phyloP scores from a whole-genome alignment of 345 rosid species.

The Murraya koenigii region DNA sequence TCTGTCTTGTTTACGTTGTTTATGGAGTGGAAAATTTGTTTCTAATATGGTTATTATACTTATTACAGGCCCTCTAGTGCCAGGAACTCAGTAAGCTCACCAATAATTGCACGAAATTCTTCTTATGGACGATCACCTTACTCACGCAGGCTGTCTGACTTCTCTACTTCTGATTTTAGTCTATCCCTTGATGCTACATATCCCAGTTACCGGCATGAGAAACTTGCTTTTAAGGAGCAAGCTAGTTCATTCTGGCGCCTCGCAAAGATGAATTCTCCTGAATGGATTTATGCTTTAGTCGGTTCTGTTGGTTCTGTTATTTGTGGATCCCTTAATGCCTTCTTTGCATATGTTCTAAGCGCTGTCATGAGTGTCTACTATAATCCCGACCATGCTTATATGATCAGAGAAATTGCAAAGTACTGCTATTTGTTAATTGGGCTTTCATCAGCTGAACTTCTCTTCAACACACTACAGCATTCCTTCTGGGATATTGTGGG shows the following conservation, averaged over 20 bases:
- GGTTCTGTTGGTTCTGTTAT: constrained; percentile 89
- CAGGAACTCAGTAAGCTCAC: constrained; percentile 96
- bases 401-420: constrained; percentile 81
- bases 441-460: constrained; percentile 87
- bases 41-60: constrained; percentile 22
- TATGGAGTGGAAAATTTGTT: background rate
- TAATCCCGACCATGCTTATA: constrained; percentile 76
- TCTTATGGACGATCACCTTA: constrained; percentile 97
- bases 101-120: constrained; percentile 88
- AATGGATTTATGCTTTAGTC: constrained; percentile 85
- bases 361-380: constrained; percentile 92
- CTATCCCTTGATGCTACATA: constrained; percentile 77
- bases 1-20: background rate
- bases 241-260: constrained; percentile 98
- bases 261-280: constrained; percentile 95
- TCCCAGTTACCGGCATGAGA: constrained; percentile 78
- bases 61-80: constrained; percentile 92
- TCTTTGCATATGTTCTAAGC: constrained; percentile 93
- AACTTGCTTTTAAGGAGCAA: constrained; percentile 91
- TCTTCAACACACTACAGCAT: constrained; percentile 95
- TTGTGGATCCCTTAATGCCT: constrained; percentile 92
- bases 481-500: constrained; percentile 98
- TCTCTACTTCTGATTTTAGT: constrained; percentile 96
- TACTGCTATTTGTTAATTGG: constrained; percentile 91
- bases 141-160: constrained; percentile 90